Evolutionary conservation across 768 basidiomycete genomes (phyloP).

Genomic region (Dendrothele bispora): DNA sequence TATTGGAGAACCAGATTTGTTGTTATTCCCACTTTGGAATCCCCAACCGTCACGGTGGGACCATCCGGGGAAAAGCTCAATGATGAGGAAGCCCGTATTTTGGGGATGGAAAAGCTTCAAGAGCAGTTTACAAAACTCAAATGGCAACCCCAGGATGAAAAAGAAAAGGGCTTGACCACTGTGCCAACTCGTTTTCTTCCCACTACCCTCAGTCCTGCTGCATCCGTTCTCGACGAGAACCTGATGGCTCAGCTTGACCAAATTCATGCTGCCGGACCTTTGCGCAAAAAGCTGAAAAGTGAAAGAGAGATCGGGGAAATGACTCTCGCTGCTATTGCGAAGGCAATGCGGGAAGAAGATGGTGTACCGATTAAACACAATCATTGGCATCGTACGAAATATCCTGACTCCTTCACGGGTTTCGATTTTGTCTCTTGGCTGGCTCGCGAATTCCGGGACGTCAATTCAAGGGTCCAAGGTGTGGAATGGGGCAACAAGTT

Average conservation of each 20-base stretch:
- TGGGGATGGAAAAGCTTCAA: slow-evolving; percentile 90
- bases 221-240: slow-evolving; percentile 75
- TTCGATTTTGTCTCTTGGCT: slow-evolving; percentile 91
- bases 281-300: slow-evolving; percentile 80
- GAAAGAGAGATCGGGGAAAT: slow-evolving; percentile 71
- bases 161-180: slow-evolving; percentile 46
- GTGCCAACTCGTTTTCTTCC: slow-evolving; percentile 76
- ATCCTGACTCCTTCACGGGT: slow-evolving; percentile 85
- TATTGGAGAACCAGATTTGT: slow-evolving; percentile 96
- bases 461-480: slow-evolving; percentile 79
- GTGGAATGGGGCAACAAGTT: slow-evolving; percentile 77
- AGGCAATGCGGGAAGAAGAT: slow-evolving; percentile 83
- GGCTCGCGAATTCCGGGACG: slow-evolving; percentile 86
- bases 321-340: slow-evolving; percentile 63
- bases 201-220: slow-evolving; percentile 81
- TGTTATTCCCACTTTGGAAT: slow-evolving; percentile 82
- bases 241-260: slow-evolving; percentile 81
- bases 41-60: slow-evolving; percentile 53
- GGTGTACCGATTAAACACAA: slow-evolving; percentile 83
- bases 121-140: slow-evolving; percentile 84
- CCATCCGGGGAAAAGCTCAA: slow-evolving; percentile 73
- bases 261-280: slow-evolving; percentile 71
- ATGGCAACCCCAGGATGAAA: slow-evolving; percentile 70
- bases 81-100: slow-evolving; percentile 83
- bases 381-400: slow-evolving; percentile 75